Conservation (phyloP, 441 rosid genomes). For the Jatropha multifida region DNA sequence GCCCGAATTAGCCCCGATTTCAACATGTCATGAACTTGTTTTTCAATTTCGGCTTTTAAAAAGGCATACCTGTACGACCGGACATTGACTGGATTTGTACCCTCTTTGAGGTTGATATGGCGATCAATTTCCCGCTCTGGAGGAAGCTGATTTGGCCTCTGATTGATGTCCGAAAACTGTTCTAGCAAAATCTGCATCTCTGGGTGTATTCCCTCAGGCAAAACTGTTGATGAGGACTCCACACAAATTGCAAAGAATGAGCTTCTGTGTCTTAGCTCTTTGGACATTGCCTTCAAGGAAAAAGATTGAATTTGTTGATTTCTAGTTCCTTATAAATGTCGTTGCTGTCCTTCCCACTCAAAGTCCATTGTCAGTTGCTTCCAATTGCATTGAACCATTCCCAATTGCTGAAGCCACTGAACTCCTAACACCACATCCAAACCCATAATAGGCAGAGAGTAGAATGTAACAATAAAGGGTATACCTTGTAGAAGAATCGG, state of each 20-base stretch:
- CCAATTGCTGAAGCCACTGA: neutral
- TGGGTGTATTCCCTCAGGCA: neutral
- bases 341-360: neutral
- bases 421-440: neutral
- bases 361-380: neutral
- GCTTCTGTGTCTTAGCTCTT: neutral
- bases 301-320: neutral
- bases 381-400: neutral
- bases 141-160: neutral
- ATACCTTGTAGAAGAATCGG: neutral
- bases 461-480: neutral
- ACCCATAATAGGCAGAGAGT: neutral
- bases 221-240: neutral
- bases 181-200: neutral
- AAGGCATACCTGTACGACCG: neutral
- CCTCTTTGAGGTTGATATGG: conserved; percentile 9
- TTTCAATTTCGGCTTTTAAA: too few species aligned
- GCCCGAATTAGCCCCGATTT: too few species aligned
- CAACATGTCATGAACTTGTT: too few species aligned
- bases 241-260: neutral
- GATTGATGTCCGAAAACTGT: neutral
- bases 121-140: conserved; percentile 4
- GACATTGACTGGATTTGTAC: neutral
- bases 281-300: neutral
- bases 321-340: neutral